Base-by-base conservation (phyloP, 192 early-diverging fungal genomes). In the Coemansia sp. region DNA sequence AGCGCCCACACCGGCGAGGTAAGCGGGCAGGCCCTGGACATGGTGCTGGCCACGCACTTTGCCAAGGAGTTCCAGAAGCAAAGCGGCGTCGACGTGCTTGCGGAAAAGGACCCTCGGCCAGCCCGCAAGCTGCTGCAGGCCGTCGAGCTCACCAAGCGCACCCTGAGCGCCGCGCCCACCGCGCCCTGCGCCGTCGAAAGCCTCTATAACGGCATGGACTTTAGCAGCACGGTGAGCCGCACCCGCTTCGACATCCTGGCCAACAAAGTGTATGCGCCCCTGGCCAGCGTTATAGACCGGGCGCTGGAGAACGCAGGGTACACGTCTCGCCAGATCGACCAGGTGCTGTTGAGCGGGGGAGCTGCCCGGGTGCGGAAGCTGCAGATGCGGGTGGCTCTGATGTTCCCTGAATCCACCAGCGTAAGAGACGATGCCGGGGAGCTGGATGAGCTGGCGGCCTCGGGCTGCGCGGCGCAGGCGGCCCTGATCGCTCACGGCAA, bases 141-240 rank as follows among this genome's bases (percentile, higher is more conserved):
- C 23, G 90, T 87, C 39, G 96, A 98, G 80, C 78, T 85, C 51
- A 97, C 96, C 59, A 96, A 96, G 85, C 86, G 89, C 57, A 88
- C 89, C 60, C 81, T 98, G 42, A 85, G 92, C 39, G 83, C 84
- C 33, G 81, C 84, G 30, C 83, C 83, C 66, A 81, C 82, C 43
- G 92, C 94, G 28, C 90, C 93, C 41, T 98, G 96, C 79, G 87
- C 87, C 6, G 91, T 97, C 37, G 96, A 98, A 72, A 89, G 88
- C 31, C 79, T 98, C 50, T 87, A 84, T 49, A 92, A 94, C 15
- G 96, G 96, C 50, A 60, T 93, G 53, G 96, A 98, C 79, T 91
- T 88, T 68, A 87, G 93, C 77, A 81, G 82, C 14, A 82, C 80
- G 31, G 81, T 98, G 62, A 87, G 86, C 68, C 84, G 94, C 57